Evolutionary conservation across 495 filamentous ascomycete species (phyloP).

Genomic region (Penicillium steckii): DNA sequence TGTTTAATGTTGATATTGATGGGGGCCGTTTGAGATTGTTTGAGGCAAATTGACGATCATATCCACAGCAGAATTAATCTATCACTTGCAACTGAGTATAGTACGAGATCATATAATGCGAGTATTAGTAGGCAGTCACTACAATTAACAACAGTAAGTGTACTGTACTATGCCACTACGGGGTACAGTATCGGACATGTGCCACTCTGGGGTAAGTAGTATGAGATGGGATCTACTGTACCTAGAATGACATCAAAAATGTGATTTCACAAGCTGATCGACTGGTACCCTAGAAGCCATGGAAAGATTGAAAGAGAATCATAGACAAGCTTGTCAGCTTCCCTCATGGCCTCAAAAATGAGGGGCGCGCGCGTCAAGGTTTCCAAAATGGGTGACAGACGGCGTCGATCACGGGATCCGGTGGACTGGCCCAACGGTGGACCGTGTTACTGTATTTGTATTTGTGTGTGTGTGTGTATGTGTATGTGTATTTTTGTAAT

Average conservation of each 20-base stretch:
- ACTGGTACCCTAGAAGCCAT: background rate
- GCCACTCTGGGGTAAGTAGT: background rate
- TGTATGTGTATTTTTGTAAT: no score
- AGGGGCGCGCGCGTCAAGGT: conserved; percentile 5
- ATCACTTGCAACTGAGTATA: no score
- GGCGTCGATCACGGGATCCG: conserved; percentile 25
- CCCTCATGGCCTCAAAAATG: conserved; percentile 4
- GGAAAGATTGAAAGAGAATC: background rate
- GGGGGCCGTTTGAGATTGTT: conserved; percentile 1
- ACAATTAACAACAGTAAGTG: no score
- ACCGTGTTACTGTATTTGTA: background rate
- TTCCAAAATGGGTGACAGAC: conserved; percentile 11
- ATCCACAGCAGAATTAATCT: no score
- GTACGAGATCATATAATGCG: no score
- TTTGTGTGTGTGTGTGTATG: background rate
- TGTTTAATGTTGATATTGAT: background rate
- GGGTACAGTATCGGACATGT: no score
- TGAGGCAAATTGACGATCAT: background rate
- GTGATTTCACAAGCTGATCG: background rate
- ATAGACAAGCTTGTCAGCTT: background rate
- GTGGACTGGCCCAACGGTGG: conserved; percentile 25
- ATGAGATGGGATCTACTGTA: no score
- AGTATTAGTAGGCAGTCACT: no score
- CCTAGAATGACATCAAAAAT: background rate
- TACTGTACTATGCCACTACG: no score